Percentiles rank a stretch among this genome's conserved stretches.
phyloP scores from a whole-genome alignment of 2,329 filamentous ascomycete genomes.

The Fusarium gaditjirri region DNA sequence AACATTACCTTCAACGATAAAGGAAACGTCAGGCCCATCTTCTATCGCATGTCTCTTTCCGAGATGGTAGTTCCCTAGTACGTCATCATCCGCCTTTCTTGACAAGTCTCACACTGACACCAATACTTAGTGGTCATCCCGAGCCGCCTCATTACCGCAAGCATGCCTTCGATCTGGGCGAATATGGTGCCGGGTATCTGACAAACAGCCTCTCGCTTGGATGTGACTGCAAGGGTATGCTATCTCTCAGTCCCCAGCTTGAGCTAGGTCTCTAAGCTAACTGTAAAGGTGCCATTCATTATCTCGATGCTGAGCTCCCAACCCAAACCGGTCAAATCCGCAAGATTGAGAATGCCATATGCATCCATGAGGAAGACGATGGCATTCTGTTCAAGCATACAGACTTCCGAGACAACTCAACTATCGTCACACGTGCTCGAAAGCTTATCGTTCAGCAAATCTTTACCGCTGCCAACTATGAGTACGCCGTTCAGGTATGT shows the following conservation, averaged over 20 bases:
- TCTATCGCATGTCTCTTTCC: conserved; percentile 88
- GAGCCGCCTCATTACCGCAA: conserved; percentile 84
- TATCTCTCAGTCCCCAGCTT: fast-evolving
- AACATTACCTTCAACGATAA: conserved; percentile 93
- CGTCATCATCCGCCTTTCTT: fast-evolving
- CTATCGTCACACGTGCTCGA: conserved; percentile 84
- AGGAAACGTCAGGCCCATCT: conserved; percentile 78
- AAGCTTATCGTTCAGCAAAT: conserved; percentile 91
- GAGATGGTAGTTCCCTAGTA: conserved; percentile 92
- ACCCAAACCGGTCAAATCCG: conserved; percentile 77
- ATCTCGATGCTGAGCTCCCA: conserved; percentile 88
- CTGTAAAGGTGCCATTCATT: conserved; percentile 70
- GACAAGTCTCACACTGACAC: background rate
- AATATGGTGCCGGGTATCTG: conserved; percentile 86
- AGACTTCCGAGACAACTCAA: conserved; percentile 90
- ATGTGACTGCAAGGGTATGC: conserved; percentile 85
- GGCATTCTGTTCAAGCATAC: conserved; percentile 95
- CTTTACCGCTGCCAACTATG: conserved; percentile 96
- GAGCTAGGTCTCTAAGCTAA: background rate
- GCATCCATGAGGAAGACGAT: conserved; percentile 92
- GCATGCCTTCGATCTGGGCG: conserved; percentile 83
- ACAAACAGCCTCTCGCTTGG: conserved; percentile 80
- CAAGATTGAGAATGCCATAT: conserved; percentile 92
- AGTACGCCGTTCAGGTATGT: conserved; percentile 66
- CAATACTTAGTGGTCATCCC: conserved; percentile 67